Percentiles rank a stretch among this genome's conserved stretches.
phyloP scores from a whole-genome alignment of 2,329 filamentous ascomycete genomes.

The Penicillium decumbens region DNA sequence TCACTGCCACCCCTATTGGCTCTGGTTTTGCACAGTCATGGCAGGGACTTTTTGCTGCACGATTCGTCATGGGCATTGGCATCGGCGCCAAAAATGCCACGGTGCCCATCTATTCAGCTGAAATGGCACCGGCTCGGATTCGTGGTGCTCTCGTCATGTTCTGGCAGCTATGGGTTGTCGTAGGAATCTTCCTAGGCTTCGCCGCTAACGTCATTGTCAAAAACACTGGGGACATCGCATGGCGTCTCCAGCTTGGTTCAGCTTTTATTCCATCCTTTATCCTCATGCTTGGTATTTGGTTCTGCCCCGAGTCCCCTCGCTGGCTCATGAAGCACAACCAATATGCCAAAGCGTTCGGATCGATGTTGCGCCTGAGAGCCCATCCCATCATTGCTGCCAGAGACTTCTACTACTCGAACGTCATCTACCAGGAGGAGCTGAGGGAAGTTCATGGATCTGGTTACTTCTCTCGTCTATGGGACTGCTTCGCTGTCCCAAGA shows the following conservation, averaged over 20 bases:
- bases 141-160: conserved; percentile 54
- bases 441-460: conserved; percentile 44
- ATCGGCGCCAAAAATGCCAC: conserved; percentile 58
- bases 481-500: conserved; percentile 46
- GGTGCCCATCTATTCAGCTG: conserved; percentile 50
- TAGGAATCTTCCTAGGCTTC: conserved; percentile 60
- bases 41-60: conserved; percentile 51
- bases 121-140: conserved; percentile 51
- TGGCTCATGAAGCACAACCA: conserved; percentile 25
- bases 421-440: conserved; percentile 46
- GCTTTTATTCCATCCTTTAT: conserved; percentile 61
- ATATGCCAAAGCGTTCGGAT: conserved; percentile 12
- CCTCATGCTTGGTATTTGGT: conserved; percentile 34
- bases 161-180: conserved; percentile 43
- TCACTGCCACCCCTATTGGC: conserved; percentile 62
- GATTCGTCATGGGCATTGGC: conserved; percentile 56
- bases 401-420: conserved; percentile 58
- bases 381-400: conserved; percentile 47
- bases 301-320: conserved; percentile 28
- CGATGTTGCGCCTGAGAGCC: conserved; percentile 18
- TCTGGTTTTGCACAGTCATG: conserved; percentile 57
- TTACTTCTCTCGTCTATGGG: conserved; percentile 56
- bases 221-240: conserved; percentile 53
- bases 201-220: conserved; percentile 61
- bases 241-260: conserved; percentile 60